Base-by-base conservation (phyloP, 2,329 filamentous ascomycete species). In the Cladobotryum protrusum region DNA sequence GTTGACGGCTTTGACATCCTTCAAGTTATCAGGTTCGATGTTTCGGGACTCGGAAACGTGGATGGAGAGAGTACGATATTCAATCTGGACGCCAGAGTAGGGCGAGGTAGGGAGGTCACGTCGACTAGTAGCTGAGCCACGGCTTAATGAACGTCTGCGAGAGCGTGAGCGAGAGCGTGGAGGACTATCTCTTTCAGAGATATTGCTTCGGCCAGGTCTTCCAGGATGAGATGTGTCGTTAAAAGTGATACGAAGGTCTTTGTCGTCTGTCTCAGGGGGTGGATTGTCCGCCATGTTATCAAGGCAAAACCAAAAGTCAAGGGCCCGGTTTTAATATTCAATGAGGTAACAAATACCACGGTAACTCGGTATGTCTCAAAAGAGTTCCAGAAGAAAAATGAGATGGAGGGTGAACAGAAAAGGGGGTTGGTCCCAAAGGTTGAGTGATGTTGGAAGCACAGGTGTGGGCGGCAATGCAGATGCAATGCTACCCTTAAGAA, bases 11-110 rank as follows among this genome's bases (percentile, higher is more conserved):
- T 62, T 65, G 20, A 49, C 11, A 19, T 61, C 60, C n/a, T 24
- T 43, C 19, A 52, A 36, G 12, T 42, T 42, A 14, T 57, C 59
- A 4, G 54, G 47, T 5, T 65, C 63, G 36, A 59, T 54, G 35
- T 61, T 54, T 32, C 64, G 67, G 41, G 66, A 67, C 57, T 71
- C 67, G 50, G 64, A 62, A 5, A 69, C 66, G 11, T 70, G 66
- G 48, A 70, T 69, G 41, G 68, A 71, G 5, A 71, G 55, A 14
- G 67, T 70, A n/a, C 67, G 67, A 51, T 71, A 71, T 49, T 68
- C 64, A 47, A 72, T 72, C 36, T 64, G 69, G 3, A 68, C 58
- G 24, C 66, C 68, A 1, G 63, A 62, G 54, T 67, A 67, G 1
- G 66, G 66, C 5, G 64, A 63, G 1, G 62, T 51, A 9, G 67